Percentiles rank a stretch among this genome's conserved stretches.
Conservation (phyloP, 306 rosid genomes). For the Cyamopsis tetragonoloba region DNA sequence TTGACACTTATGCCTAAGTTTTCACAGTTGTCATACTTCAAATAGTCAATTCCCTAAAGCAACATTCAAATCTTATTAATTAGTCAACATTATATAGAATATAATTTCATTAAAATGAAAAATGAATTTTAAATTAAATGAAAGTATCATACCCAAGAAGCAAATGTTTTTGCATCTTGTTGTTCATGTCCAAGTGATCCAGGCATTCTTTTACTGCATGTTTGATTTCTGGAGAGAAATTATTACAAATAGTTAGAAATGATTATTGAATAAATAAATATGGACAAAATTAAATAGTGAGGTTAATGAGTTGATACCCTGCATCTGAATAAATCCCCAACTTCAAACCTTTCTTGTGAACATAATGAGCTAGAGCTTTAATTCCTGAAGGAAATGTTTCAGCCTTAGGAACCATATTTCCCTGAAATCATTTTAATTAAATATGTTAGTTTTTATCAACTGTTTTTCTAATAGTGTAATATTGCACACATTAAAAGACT, state of each 20-base stretch:
- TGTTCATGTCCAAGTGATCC: constrained; percentile 64
- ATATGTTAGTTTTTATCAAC: no score
- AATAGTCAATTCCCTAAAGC: constrained; percentile 56
- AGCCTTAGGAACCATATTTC: constrained; percentile 48
- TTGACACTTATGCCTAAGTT: constrained; percentile 38
- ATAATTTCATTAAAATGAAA: not conserved
- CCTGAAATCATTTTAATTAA: constrained; percentile 36
- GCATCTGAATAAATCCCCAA: constrained; percentile 71
- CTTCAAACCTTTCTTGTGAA: constrained; percentile 56
- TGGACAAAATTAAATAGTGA: not conserved
- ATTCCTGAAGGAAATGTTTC: constrained; percentile 73
- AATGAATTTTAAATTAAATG: not conserved
- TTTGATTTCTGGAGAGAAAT: constrained; percentile 34
- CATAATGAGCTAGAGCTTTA: constrained; percentile 57
- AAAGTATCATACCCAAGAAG: constrained; percentile 53
- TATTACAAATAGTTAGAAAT: not conserved
- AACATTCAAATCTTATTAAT: not conserved
- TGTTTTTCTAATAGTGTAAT: no score
- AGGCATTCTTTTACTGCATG: constrained; percentile 61
- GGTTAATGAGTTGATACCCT: constrained; percentile 37
- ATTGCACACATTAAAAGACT: no score
- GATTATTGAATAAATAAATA: not conserved
- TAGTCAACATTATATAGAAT: not conserved
- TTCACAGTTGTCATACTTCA: constrained; percentile 69
- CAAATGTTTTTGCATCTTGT: constrained; percentile 66